phyloP scores from a whole-genome alignment of 2,329 filamentous ascomycete genomes.

The Tolypocladium tropicale region DNA sequence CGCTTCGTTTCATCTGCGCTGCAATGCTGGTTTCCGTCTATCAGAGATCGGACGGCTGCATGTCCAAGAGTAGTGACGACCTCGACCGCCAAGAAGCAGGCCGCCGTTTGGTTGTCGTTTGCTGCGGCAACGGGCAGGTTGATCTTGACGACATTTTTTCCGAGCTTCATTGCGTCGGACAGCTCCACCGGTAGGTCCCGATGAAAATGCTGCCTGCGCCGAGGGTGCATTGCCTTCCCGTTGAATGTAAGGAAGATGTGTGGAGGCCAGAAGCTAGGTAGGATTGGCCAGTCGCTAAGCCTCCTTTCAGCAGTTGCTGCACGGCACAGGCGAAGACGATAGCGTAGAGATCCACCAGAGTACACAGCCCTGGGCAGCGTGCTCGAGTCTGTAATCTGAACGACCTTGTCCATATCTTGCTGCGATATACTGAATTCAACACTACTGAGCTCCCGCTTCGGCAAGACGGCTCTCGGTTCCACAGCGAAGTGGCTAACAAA shows the following conservation, averaged over 20 bases:
- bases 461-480: slow-evolving; percentile 28
- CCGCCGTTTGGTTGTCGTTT: slow-evolving; percentile 11
- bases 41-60: slow-evolving; percentile 28
- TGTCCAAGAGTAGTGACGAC: slow-evolving; percentile 47
- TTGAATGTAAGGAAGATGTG: slow-evolving; percentile 64
- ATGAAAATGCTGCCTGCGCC: slow-evolving; percentile 61
- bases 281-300: slow-evolving; percentile 45
- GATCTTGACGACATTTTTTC: slow-evolving; percentile 53
- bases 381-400: slow-evolving; percentile 14
- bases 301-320: slow-evolving; percentile 19
- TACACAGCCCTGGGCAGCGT: slow-evolving; percentile 28
- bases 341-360: slow-evolving; percentile 44
- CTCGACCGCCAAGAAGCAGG: slow-evolving; percentile 60
- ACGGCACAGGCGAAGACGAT: slow-evolving; percentile 58
- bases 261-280: slow-evolving; percentile 61
- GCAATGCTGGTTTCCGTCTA: slow-evolving; percentile 24
- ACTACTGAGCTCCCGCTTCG: slow-evolving; percentile 26
- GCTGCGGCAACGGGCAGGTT: slow-evolving; percentile 21
- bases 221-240: slow-evolving; percentile 39
- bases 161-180: slow-evolving; percentile 46
- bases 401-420: slow-evolving; percentile 24
- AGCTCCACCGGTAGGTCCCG: slow-evolving; percentile 71
- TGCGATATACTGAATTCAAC: slow-evolving; percentile 36
- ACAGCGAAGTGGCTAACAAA: slow-evolving; percentile 41
- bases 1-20: slow-evolving; percentile 38